Percentiles rank a stretch among this genome's conserved stretches.
These are phyloP conservation scores for Craspedostauros australis DNA, from an alignment of 108 stramenopile species.

Conservation along the genomic window DNA sequence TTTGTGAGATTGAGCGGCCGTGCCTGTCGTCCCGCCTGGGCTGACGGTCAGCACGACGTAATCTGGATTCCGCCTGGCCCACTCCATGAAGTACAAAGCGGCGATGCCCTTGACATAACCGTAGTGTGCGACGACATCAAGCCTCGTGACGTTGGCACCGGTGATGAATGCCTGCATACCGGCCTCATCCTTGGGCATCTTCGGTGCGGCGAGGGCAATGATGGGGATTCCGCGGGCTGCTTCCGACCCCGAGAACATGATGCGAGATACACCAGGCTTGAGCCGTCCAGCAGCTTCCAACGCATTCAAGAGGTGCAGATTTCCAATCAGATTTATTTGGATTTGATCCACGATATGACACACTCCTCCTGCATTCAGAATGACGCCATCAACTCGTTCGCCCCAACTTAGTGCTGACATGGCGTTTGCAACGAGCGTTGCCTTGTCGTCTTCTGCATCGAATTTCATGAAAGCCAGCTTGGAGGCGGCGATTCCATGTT, in stretches of 20 bases:
- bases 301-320: conserved; percentile 2
- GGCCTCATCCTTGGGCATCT: background rate
- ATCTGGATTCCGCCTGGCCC: conserved; percentile 15
- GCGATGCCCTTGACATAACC: conserved; percentile 15
- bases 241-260: conserved; percentile 19
- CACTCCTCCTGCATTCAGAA: conserved; percentile 24
- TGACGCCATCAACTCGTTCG: conserved; percentile 4
- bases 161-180: background rate
- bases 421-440: no score
- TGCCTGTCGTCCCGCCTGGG: conserved; percentile 6
- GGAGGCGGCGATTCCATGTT: background rate
- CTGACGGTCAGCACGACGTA: conserved; percentile 9
- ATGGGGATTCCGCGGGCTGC: conserved; percentile 4
- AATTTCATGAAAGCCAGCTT: conserved; percentile 11
- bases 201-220: background rate
- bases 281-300: no score
- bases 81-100: conserved; percentile 20
- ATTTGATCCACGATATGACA: no score
- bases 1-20: no score
- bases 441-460: conserved; percentile 12
- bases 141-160: background rate
- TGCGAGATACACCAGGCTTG: background rate
- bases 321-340: conserved; percentile 1
- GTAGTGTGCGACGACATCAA: conserved; percentile 2
- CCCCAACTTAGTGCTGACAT: background rate